Percentiles rank a stretch among this genome's conserved stretches.
phyloP scores from a whole-genome alignment of 768 basidiomycete genomes.

The Scleroderma citrinum region DNA sequence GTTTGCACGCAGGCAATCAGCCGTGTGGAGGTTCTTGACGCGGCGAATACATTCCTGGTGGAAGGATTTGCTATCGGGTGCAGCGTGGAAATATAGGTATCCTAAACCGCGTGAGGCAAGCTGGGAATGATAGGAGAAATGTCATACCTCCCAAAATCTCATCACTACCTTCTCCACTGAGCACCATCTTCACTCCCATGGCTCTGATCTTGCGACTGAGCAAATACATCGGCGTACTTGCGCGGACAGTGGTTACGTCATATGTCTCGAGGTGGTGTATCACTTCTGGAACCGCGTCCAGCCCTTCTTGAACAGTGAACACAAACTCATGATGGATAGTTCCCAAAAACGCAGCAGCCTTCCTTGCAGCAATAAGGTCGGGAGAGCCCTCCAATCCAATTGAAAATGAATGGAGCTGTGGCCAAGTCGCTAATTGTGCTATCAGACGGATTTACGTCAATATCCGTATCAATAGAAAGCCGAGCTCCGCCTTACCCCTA shows the following conservation, averaged over 20 bases:
- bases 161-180: slow-evolving; percentile 95
- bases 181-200: slow-evolving; percentile 99
- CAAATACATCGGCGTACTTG: slow-evolving; percentile 98
- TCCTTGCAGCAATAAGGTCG: slow-evolving; percentile 88
- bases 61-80: slow-evolving; percentile 82
- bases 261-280: slow-evolving; percentile 98
- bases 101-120: slow-evolving; percentile 39
- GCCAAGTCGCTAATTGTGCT: slow-evolving; percentile 85
- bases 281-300: slow-evolving; percentile 96
- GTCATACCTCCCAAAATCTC: slow-evolving; percentile 88
- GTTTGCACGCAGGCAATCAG: slow-evolving; percentile 97
- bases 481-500: slow-evolving; percentile 38
- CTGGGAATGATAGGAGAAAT: slow-evolving; percentile 2
- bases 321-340: slow-evolving; percentile 97
- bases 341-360: slow-evolving; percentile 88
- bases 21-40: slow-evolving; percentile 95
- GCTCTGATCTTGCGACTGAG: slow-evolving; percentile 98
- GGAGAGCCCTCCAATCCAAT: slow-evolving; percentile 94
- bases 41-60: slow-evolving; percentile 93
- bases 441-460: slow-evolving; percentile 3
- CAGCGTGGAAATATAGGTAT: slow-evolving; percentile 99
- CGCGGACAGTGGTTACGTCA: slow-evolving; percentile 97
- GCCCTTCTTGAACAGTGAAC: slow-evolving; percentile 95
- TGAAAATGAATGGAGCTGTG: slow-evolving; percentile 95
- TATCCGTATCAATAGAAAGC: not conserved